These are phyloP conservation scores for Apiospora pterosperma DNA, from an alignment of 2,329 filamentous ascomycete species.

Conservation along the genomic window DNA sequence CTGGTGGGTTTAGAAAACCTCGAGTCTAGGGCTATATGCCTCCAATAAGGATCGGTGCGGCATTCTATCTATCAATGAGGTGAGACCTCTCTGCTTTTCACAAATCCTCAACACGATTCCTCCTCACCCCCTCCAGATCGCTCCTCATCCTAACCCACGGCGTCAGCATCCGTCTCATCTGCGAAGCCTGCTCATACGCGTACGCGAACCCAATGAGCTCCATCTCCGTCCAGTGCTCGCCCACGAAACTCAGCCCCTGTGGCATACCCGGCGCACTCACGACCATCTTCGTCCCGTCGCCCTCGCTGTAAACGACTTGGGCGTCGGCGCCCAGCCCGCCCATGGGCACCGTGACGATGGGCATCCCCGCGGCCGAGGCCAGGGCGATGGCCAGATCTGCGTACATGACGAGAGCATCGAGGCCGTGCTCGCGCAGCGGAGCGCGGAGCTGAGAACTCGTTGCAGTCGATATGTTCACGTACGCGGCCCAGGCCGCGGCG, in stretches of 20 bases:
- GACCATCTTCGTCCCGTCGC: background rate
- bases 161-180: constrained; percentile 7
- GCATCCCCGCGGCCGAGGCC: constrained; percentile 11
- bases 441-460: background rate
- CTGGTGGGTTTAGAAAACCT: too few species aligned
- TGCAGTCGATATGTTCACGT: background rate
- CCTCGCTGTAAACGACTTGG: background rate
- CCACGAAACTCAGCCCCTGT: constrained; percentile 15
- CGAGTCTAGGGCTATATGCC: background rate
- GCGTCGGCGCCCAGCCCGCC: constrained; percentile 12
- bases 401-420: constrained; percentile 9
- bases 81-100: background rate
- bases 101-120: background rate
- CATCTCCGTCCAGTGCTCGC: constrained; percentile 12
- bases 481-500: constrained; percentile 6
- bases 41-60: too few species aligned
- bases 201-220: constrained; percentile 15
- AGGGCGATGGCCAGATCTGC: constrained; percentile 3
- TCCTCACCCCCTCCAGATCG: constrained; percentile 7
- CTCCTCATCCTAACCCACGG: constrained; percentile 8
- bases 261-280: constrained; percentile 9
- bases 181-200: constrained; percentile 15
- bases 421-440: background rate
- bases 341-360: constrained; percentile 19
- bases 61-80: background rate